These are phyloP conservation scores for Groenewaldozyma auringiensis DNA, from an alignment of 1,139 yeast species.

Conservation along the genomic window DNA sequence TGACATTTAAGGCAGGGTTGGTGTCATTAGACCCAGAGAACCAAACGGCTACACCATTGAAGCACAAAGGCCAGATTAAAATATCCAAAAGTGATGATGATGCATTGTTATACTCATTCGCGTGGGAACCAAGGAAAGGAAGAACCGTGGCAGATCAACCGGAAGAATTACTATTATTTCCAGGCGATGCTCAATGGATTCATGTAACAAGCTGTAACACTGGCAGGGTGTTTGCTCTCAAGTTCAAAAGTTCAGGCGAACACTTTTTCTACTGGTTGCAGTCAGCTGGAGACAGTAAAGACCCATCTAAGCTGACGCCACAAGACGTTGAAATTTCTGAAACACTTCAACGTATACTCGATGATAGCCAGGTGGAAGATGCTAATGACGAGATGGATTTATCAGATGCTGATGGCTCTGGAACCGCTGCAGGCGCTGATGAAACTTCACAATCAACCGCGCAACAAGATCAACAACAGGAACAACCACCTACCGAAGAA, in stretches of 20 bases:
- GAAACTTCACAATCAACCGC: neutral
- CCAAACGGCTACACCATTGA: conserved; percentile 64
- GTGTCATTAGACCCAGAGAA: conserved; percentile 67
- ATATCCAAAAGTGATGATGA: conserved; percentile 59
- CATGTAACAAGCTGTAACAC: conserved; percentile 66
- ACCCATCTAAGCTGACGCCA: conserved; percentile 47
- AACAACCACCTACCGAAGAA: neutral
- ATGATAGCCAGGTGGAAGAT: conserved; percentile 37
- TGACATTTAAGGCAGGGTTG: conserved; percentile 78
- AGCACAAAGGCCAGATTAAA: conserved; percentile 66
- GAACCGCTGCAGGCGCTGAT: conserved; percentile 5
- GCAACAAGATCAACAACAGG: neutral
- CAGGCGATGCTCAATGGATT: conserved; percentile 87
- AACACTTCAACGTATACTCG: conserved; percentile 49
- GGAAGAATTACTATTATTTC: conserved; percentile 67
- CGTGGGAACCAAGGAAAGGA: conserved; percentile 47
- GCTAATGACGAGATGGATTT: conserved; percentile 33
- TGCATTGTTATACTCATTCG: conserved; percentile 45
- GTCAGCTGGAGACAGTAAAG: conserved; percentile 58
- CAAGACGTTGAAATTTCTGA: conserved; percentile 51
- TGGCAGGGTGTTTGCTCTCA: conserved; percentile 80
- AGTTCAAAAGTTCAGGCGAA: conserved; percentile 77
- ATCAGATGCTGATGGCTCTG: conserved; percentile 10
- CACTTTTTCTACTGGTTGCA: conserved; percentile 89
- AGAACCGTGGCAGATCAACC: conserved; percentile 33